Base-by-base conservation (phyloP, 805 yeast genomes). In the Ogataea polymorpha region DNA sequence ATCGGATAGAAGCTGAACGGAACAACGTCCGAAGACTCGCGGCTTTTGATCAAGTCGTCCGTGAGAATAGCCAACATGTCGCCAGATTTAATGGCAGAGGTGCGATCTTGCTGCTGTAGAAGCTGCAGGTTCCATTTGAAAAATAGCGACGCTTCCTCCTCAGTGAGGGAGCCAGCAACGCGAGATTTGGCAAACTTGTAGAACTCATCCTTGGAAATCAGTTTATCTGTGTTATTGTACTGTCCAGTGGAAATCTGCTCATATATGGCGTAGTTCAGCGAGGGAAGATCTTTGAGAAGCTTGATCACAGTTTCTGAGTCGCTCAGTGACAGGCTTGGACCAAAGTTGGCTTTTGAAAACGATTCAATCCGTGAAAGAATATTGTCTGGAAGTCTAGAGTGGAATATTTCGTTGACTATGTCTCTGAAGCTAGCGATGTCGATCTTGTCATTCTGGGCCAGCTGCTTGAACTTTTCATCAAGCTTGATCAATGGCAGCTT, bases 351-450 rank as follows among this genome's bases (percentile, higher is more conserved):
- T 15, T 13, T 26, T 2, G 63, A 53, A 21, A 59, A 55, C 6
- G 37, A 14, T 40, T 77, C 74, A 13, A 86, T 79, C 58, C 89
- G 95, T 37, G 71, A 67, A 39, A 78, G 66, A 23, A 88, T 82
- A 54, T 82, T 82, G 8, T 37, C 25, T 5, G 68, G 62, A 13
- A 65, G 43, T 36, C 63, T 55, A 27, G 49, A 28, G 37, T 62
- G 57, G 42, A 58, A 63, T 10, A 62, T 49, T 6, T 49, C 47
- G 13, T 48, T 41, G 15, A 62, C 50, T 8, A 60, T 34, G 30
- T 28, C 6, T 20, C 42, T 49, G 26, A 63, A 53, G 31, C 50
- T 49, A 4, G 31, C 30, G 3, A 56, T 36, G 10, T 50, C 34
- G 15, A 63, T 49, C 6, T 38, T 49, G 11, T 42, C 38, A 28